Conservation (phyloP, 495 filamentous ascomycete genomes). For the Ascodesmis nigricans region DNA sequence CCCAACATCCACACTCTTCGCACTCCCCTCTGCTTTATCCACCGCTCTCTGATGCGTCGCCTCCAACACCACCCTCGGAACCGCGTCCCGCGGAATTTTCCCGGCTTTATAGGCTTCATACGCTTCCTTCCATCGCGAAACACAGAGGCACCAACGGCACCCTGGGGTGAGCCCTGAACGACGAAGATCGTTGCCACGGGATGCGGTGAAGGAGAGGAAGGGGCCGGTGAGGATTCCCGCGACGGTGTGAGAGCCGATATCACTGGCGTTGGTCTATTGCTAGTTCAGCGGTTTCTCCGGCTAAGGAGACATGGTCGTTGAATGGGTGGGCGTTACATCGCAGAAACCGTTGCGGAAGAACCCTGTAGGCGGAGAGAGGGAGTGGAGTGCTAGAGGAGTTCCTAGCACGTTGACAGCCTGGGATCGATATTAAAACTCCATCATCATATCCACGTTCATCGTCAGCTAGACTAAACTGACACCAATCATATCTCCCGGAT, state of each 20-base stretch:
- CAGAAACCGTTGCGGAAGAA: slow-evolving; percentile 41
- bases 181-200: slow-evolving; percentile 35
- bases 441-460: too few relatives aligned
- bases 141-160: slow-evolving; percentile 39
- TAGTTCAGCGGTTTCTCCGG: background rate
- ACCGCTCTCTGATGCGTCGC: slow-evolving; percentile 31
- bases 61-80: slow-evolving; percentile 26
- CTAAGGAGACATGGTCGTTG: slow-evolving; percentile 2
- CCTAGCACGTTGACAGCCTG: slow-evolving; percentile 27
- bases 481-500: too few relatives aligned
- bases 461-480: too few relatives aligned
- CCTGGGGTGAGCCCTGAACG: slow-evolving; percentile 30
- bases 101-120: slow-evolving; percentile 25
- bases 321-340: slow-evolving; percentile 23
- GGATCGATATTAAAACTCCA: too few relatives aligned
- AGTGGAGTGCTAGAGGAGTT: slow-evolving; percentile 34
- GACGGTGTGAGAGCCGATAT: slow-evolving; percentile 30
- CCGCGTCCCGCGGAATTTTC: slow-evolving; percentile 14
- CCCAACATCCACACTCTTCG: too few relatives aligned
- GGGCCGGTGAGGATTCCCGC: slow-evolving; percentile 34
- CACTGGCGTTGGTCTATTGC: slow-evolving; percentile 9
- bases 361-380: slow-evolving; percentile 34
- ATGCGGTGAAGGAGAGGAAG: slow-evolving; percentile 37
- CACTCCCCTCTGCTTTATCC: slow-evolving; percentile 22
- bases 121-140: slow-evolving; percentile 32